Conservation (phyloP, 2,329 filamentous ascomycete species). For the Fulvia fulva region DNA sequence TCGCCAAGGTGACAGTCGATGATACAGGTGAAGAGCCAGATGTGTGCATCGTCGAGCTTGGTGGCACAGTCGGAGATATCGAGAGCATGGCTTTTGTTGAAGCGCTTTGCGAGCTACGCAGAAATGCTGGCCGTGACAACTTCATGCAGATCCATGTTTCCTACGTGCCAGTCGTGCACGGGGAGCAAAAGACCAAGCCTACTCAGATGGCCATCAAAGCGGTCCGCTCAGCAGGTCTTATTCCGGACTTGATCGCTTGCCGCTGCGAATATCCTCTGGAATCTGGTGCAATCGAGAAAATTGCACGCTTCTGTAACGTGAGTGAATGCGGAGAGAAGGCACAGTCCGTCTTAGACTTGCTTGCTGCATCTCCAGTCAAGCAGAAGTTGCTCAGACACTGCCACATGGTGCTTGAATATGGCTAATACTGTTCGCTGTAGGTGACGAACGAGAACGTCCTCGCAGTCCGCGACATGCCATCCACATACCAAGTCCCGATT, state of each 20-base stretch:
- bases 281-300: conserved; percentile 72
- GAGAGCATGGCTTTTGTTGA: conserved; percentile 86
- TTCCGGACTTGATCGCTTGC: conserved; percentile 73
- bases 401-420: too few relatives aligned
- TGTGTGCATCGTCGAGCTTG: conserved; percentile 78
- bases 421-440: too few relatives aligned
- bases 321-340: too few relatives aligned
- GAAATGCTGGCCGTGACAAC: conserved; percentile 69
- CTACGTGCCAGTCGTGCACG: conserved; percentile 71
- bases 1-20: conserved; percentile 81
- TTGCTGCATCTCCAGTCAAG: too few relatives aligned
- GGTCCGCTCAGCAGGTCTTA: conserved; percentile 71
- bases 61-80: conserved; percentile 73
- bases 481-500: conserved; percentile 93
- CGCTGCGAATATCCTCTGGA: conserved; percentile 78
- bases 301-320: conserved; percentile 87
- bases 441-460: conserved; percentile 78
- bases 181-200: conserved; percentile 93
- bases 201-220: conserved; percentile 87
- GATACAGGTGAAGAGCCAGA: conserved; percentile 78
- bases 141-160: conserved; percentile 88
- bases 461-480: conserved; percentile 79
- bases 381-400: too few relatives aligned
- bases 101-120: conserved; percentile 73
- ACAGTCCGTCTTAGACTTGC: too few relatives aligned